Evolutionary conservation across 169 alveolate genomes (phyloP).

Genomic region (Theileria luwenshuni): DNA sequence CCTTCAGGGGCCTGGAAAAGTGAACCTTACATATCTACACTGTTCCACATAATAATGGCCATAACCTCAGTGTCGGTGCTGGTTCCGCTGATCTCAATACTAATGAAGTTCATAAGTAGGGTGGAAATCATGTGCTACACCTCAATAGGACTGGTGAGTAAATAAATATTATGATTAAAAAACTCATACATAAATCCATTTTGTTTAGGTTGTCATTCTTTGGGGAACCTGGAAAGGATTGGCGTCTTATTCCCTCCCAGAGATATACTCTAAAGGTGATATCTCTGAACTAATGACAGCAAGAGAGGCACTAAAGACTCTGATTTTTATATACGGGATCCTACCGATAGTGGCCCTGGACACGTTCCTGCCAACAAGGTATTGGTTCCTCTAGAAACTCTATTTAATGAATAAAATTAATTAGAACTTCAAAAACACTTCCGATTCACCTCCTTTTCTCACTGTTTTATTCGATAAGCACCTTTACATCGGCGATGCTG

Average conservation of each 20-base stretch:
- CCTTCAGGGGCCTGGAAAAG: conserved; percentile 32
- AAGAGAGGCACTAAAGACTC: conserved; percentile 55
- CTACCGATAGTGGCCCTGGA: conserved; percentile 69
- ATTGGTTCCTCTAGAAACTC: no score
- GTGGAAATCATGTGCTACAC: conserved; percentile 62
- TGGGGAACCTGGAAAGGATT: conserved; percentile 71
- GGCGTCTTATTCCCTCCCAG: conserved; percentile 24
- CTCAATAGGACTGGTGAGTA: conserved; percentile 47
- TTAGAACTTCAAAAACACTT: conserved; percentile 70
- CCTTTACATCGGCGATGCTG: conserved; percentile 24
- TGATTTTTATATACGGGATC: conserved; percentile 59
- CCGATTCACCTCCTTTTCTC: conserved; percentile 59
- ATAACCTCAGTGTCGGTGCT: conserved; percentile 31
- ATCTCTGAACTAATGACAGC: conserved; percentile 30
- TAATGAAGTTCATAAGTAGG: conserved; percentile 22
- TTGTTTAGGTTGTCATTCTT: conserved; percentile 11
- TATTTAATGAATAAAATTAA: neutral
- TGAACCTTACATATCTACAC: conserved; percentile 28
- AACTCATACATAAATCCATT: neutral
- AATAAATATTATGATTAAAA: neutral
- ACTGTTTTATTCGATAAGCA: conserved; percentile 46
- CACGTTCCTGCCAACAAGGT: conserved; percentile 70
- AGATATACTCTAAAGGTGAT: conserved; percentile 3
- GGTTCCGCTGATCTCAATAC: conserved; percentile 37
- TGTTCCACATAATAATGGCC: conserved; percentile 60